A percentile compares a stretch with the other conserved stretches of the same genome.
phyloP scores from a whole-genome alignment of 1,139 yeast species.

The Kodamaea alishanica region DNA sequence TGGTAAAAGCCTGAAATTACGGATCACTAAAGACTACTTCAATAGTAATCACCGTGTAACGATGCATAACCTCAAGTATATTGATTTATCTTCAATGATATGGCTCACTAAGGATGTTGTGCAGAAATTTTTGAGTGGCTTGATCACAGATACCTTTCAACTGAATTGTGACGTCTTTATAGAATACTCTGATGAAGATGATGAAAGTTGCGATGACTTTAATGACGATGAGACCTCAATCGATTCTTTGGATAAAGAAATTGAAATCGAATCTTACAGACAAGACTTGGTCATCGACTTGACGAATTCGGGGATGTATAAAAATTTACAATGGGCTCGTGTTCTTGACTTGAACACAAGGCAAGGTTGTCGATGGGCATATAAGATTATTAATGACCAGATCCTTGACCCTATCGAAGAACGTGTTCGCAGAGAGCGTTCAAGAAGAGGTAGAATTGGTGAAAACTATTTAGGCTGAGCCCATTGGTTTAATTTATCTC shows the following conservation, averaged over 20 bases:
- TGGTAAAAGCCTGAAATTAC: constrained; percentile 6
- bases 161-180: background rate
- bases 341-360: constrained; percentile 28
- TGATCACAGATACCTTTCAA: constrained; percentile 1
- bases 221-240: background rate
- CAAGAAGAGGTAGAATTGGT: constrained; percentile 45
- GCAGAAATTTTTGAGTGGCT: constrained; percentile 26
- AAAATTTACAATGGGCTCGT: constrained; percentile 54
- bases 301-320: constrained; percentile 57
- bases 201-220: background rate
- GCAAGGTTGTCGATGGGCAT: constrained; percentile 31
- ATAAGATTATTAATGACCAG: constrained; percentile 31
- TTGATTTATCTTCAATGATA: constrained; percentile 46
- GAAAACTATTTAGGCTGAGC: constrained; percentile 34
- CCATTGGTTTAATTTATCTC: background rate
- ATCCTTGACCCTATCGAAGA: constrained; percentile 31
- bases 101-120: constrained; percentile 49
- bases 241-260: constrained; percentile 8
- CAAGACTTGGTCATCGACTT: constrained; percentile 41
- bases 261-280: constrained; percentile 6
- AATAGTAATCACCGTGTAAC: constrained; percentile 5
- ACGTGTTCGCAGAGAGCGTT: constrained; percentile 28
- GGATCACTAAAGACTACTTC: constrained; percentile 2
- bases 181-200: constrained; percentile 2
- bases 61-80: constrained; percentile 19